A percentile compares a stretch with the other conserved stretches of the same genome.
Conservation (phyloP, 371 early-diverging fungal genomes). For the Mucor indicus region DNA sequence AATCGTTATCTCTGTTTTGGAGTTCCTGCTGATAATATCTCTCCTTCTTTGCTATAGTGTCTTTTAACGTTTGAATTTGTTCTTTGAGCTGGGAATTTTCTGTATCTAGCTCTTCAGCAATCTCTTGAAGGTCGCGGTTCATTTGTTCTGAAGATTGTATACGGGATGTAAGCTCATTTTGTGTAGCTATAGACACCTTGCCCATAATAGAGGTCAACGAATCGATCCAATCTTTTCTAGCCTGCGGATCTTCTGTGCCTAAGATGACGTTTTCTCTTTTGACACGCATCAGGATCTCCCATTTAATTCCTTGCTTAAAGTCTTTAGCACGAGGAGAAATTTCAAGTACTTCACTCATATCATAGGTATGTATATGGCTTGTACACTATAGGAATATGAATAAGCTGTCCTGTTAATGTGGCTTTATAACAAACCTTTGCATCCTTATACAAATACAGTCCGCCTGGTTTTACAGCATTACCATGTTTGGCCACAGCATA, state of each 20-base stretch:
- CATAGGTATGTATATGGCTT: slow-evolving; percentile 47
- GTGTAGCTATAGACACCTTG: slow-evolving; percentile 47
- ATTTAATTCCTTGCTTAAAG: slow-evolving; percentile 41
- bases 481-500: slow-evolving; percentile 57
- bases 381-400: slow-evolving; percentile 23
- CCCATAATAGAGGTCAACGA: slow-evolving; percentile 51
- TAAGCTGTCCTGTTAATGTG: no score
- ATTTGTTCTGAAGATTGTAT: slow-evolving; percentile 34
- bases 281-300: slow-evolving; percentile 45
- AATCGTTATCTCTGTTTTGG: slow-evolving; percentile 21
- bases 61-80: slow-evolving; percentile 22
- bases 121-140: slow-evolving; percentile 34
- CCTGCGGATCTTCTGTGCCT: slow-evolving; percentile 41
- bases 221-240: slow-evolving; percentile 46
- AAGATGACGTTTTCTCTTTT: slow-evolving; percentile 42
- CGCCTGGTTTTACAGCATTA: slow-evolving; percentile 45
- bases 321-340: slow-evolving; percentile 45
- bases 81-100: slow-evolving; percentile 30
- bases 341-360: slow-evolving; percentile 52
- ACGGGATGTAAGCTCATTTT: slow-evolving; percentile 42
- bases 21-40: slow-evolving; percentile 14
- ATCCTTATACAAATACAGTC: slow-evolving; percentile 47
- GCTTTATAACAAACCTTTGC: slow-evolving; percentile 30
- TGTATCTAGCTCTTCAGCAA: slow-evolving; percentile 24
- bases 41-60: slow-evolving; percentile 17